A percentile compares a stretch with the other conserved stretches of the same genome.
phyloP scores from a whole-genome alignment of 2,329 filamentous ascomycete species.

The Apiospora saccharicola region DNA sequence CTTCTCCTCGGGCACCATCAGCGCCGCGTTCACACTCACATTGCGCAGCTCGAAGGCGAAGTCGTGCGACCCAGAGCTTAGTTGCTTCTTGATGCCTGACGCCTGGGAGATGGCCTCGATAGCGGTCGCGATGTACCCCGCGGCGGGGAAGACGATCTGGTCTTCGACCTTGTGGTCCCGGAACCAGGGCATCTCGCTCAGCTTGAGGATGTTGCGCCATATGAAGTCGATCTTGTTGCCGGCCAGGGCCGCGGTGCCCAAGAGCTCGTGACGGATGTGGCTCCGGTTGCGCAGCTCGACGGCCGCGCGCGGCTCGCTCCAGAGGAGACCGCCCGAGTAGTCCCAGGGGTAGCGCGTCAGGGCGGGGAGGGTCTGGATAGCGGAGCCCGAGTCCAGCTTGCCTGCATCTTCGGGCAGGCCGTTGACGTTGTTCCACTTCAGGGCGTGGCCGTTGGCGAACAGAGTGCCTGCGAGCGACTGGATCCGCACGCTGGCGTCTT shows the following conservation, averaged over 20 bases:
- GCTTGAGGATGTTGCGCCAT: conserved; percentile 32
- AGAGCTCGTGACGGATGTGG: conserved; percentile 32
- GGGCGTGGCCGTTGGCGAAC: neutral
- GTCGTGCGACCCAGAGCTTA: neutral
- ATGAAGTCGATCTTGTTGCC: conserved; percentile 31
- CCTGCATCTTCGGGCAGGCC: neutral
- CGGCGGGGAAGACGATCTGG: conserved; percentile 33
- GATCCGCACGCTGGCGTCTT: neutral
- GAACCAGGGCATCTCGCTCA: conserved; percentile 33
- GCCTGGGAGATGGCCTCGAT: conserved; percentile 32
- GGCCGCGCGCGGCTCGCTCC: conserved; percentile 30
- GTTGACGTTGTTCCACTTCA: neutral
- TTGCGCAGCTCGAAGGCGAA: neutral
- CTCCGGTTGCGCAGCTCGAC: conserved; percentile 28
- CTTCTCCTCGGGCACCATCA: neutral
- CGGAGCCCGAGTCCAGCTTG: neutral
- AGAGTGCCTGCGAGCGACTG: neutral
- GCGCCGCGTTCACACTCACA: neutral
- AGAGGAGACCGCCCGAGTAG: conserved; percentile 33
- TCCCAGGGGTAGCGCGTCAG: conserved; percentile 49
- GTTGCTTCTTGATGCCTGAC: neutral
- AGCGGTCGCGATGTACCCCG: conserved; percentile 32
- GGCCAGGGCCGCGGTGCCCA: conserved; percentile 21
- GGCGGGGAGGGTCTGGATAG: neutral
- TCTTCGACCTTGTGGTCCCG: conserved; percentile 32